phyloP scores from a whole-genome alignment of 345 rosid species.

The Noccaea caerulescens region DNA sequence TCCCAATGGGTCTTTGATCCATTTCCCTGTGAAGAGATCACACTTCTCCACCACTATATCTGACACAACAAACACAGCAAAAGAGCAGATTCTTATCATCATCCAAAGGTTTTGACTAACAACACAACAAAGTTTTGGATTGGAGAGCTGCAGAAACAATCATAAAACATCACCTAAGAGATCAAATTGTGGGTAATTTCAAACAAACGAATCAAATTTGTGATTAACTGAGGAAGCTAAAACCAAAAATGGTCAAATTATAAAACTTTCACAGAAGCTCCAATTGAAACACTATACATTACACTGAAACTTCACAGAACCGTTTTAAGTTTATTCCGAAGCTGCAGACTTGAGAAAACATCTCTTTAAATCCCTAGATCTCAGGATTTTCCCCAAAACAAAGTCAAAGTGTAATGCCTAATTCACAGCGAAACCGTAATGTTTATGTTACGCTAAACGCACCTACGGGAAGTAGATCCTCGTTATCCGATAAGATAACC shows the following conservation, averaged over 20 bases:
- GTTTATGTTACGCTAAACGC: not conserved
- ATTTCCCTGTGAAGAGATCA: slow-evolving; percentile 80
- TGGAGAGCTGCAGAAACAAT: slow-evolving; percentile 11
- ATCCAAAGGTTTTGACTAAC: not conserved
- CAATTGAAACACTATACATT: not conserved
- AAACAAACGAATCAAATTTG: slow-evolving; percentile 20
- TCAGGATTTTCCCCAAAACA: not conserved
- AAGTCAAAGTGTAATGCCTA: not conserved
- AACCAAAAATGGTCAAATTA: not conserved
- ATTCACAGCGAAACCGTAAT: not conserved
- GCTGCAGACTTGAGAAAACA: not conserved
- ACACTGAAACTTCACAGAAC: not conserved
- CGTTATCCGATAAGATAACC: slow-evolving; percentile 44
- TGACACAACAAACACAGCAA: slow-evolving; percentile 8
- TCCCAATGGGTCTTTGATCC: slow-evolving; percentile 80
- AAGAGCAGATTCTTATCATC: slow-evolving; percentile 23
- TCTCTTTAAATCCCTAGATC: slow-evolving; percentile 31
- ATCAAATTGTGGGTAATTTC: not conserved
- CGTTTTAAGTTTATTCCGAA: not conserved
- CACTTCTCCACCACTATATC: slow-evolving; percentile 60
- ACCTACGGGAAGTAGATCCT: slow-evolving; percentile 59
- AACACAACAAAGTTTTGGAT: not conserved
- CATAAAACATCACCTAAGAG: slow-evolving; percentile 11
- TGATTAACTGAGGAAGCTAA: not conserved
- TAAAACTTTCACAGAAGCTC: not conserved